A percentile compares a stretch with the other conserved stretches of the same genome.
Evolutionary conservation across 495 filamentous ascomycete genomes (phyloP).

Genomic region (Aspergillus bertholletiae): DNA sequence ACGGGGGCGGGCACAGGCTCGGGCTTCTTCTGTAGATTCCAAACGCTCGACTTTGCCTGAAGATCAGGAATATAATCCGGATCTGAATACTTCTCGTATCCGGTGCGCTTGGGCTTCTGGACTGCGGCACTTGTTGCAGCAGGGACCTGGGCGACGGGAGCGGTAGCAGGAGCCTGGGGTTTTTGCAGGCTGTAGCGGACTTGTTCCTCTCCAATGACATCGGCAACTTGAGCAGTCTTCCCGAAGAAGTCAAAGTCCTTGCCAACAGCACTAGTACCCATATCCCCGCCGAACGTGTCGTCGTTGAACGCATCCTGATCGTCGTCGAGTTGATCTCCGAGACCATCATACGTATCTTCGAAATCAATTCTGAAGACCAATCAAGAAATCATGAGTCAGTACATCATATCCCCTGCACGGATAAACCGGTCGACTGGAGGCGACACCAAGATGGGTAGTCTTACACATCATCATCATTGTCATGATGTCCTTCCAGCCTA

Average conservation of each 20-base stretch:
- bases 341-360: conserved; percentile 96
- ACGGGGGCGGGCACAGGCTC: conserved; percentile 16
- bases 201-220: conserved; percentile 87
- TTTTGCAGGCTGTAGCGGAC: conserved; percentile 70
- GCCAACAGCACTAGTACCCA: conserved; percentile 52
- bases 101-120: conserved; percentile 62
- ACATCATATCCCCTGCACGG: not conserved
- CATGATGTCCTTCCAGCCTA: conserved; percentile 29
- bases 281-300: conserved; percentile 82
- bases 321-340: conserved; percentile 89
- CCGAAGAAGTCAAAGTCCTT: conserved; percentile 98
- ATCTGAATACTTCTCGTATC: conserved; percentile 85
- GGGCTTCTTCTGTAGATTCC: conserved; percentile 67
- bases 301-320: conserved; percentile 95
- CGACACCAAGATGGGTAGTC: conserved; percentile 27
- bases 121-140: conserved; percentile 36
- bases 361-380: conserved; percentile 67
- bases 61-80: conserved; percentile 76
- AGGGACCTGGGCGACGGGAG: conserved; percentile 27
- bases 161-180: conserved; percentile 41
- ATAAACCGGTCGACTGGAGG: not conserved
- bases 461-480: conserved; percentile 71
- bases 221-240: conserved; percentile 78
- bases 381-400: conserved; percentile 7
- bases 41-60: conserved; percentile 88